Conservation (phyloP, 768 basidiomycete genomes). For the Daedaleopsis sinensis region DNA sequence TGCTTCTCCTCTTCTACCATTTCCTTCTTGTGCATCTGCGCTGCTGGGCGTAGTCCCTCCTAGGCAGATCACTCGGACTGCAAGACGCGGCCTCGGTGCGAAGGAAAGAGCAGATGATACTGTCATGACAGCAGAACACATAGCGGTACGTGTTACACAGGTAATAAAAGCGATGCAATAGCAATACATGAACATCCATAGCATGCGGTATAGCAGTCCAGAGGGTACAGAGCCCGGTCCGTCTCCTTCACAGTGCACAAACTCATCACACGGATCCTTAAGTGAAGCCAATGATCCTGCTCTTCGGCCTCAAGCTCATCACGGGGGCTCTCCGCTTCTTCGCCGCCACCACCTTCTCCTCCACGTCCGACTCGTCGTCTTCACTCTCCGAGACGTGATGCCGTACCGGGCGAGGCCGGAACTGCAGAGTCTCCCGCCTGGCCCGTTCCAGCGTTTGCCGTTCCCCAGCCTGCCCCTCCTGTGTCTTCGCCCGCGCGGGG, state of each 20-base stretch:
- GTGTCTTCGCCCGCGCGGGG: neutral
- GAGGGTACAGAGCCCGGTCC: neutral
- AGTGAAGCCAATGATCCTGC: constrained; percentile 61
- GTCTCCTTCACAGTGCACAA: neutral
- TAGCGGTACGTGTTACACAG: neutral
- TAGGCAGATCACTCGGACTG: no score
- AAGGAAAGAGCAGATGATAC: no score
- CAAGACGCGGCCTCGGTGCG: no score
- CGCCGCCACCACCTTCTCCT: constrained; percentile 43
- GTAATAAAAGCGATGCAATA: neutral
- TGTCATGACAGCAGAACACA: no score
- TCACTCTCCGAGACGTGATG: constrained; percentile 56
- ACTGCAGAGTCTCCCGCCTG: constrained; percentile 1
- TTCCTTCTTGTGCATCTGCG: neutral
- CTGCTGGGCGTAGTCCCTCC: neutral
- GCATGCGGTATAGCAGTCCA: neutral
- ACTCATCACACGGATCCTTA: neutral
- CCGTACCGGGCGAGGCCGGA: constrained; percentile 4
- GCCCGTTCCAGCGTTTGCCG: neutral
- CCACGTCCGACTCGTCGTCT: constrained; percentile 54
- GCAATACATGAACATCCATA: neutral
- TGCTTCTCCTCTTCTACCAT: neutral
- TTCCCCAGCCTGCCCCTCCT: neutral
- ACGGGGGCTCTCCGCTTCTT: constrained; percentile 53
- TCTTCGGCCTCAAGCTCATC: constrained; percentile 59